Evolutionary conservation across 257 asterid species (phyloP).

Genomic region (Leptodermis oblonga): DNA sequence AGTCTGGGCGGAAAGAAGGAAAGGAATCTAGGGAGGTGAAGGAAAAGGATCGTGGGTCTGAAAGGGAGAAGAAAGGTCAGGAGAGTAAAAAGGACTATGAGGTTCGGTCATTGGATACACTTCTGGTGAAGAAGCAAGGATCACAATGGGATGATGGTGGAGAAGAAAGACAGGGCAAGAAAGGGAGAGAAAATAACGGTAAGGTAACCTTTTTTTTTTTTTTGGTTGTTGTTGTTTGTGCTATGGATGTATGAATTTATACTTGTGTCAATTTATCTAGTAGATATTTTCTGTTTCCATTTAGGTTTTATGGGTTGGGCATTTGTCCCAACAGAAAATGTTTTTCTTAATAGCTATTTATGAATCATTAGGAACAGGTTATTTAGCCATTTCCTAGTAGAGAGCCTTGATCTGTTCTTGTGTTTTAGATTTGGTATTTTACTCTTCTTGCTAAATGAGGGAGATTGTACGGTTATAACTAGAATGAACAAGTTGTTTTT

Average conservation of each 20-base stretch:
- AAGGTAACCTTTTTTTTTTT: conserved; percentile 50
- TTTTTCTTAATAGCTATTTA: not conserved
- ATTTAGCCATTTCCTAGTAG: not conserved
- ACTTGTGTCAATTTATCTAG: not conserved
- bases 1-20: conserved; percentile 63
- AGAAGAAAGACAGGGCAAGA: conserved; percentile 67
- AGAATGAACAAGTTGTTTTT: not conserved
- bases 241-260: conserved; percentile 13
- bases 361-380: not conserved
- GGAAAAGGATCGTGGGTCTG: conserved; percentile 71
- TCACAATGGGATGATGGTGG: conserved; percentile 40
- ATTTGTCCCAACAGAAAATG: not conserved
- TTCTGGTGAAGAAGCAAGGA: conserved; percentile 55
- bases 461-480: not conserved
- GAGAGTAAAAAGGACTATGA: conserved; percentile 57
- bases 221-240: conserved; percentile 26
- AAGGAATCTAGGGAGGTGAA: conserved; percentile 64
- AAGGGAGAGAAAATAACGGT: conserved; percentile 73
- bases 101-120: conserved; percentile 30
- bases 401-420: not conserved
- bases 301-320: not conserved
- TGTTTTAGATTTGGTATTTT: not conserved
- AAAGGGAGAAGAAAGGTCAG: conserved; percentile 64
- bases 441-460: not conserved
- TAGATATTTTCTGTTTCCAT: not conserved